A percentile compares a stretch with the other conserved stretches of the same genome.
Conservation (phyloP, 2,329 filamentous ascomycete genomes). For the Lasiodiplodia theobromae region DNA sequence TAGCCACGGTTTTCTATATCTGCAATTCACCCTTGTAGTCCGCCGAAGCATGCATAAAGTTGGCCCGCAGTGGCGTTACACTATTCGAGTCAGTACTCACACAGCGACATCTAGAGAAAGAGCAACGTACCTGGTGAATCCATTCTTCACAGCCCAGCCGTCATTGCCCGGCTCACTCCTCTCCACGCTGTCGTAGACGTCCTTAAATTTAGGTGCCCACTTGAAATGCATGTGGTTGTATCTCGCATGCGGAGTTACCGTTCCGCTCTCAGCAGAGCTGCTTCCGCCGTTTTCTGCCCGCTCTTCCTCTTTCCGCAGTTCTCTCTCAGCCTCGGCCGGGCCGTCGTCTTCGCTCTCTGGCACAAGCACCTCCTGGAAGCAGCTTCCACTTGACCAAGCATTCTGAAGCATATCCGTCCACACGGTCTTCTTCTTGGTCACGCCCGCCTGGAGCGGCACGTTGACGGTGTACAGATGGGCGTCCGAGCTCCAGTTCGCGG, state of each 20-base stretch:
- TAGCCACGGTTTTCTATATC: constrained; percentile 3
- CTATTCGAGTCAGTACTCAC: constrained; percentile 53
- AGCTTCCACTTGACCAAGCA: constrained; percentile 76
- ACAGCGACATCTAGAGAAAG: constrained; percentile 3
- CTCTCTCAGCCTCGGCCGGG: constrained; percentile 72
- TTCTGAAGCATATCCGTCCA: constrained; percentile 91
- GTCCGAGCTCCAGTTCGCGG: constrained; percentile 71
- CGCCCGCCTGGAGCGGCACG: constrained; percentile 80
- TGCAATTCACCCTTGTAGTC: constrained; percentile 73
- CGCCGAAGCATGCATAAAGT: constrained; percentile 81
- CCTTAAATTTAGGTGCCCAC: constrained; percentile 87
- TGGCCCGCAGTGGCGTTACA: constrained; percentile 88
- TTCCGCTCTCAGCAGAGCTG: constrained; percentile 38
- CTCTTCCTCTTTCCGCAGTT: constrained; percentile 71
- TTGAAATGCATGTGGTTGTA: constrained; percentile 89
- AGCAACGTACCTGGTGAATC: constrained; percentile 75
- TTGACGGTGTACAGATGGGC: constrained; percentile 92
- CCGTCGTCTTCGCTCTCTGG: constrained; percentile 63
- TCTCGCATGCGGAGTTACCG: constrained; percentile 49
- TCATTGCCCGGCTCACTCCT: constrained; percentile 80
- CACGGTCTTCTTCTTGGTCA: constrained; percentile 75
- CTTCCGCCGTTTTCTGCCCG: constrained; percentile 35
- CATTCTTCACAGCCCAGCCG: constrained; percentile 89
- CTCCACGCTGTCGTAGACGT: constrained; percentile 88
- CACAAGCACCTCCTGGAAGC: constrained; percentile 81